phyloP scores from a whole-genome alignment of 108 stramenopile genomes.

The Tribonema minus region DNA sequence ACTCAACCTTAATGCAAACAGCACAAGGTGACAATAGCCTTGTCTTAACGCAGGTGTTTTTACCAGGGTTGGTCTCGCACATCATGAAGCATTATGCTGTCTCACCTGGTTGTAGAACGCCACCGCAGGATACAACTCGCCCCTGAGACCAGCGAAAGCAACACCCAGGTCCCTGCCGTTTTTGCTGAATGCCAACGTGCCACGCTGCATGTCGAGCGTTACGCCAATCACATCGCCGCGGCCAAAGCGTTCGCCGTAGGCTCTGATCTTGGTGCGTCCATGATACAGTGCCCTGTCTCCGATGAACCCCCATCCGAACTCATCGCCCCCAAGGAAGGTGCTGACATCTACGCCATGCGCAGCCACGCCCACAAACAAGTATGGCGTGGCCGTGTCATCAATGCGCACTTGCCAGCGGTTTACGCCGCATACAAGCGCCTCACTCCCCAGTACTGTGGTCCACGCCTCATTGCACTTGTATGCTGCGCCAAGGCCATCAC shows the following conservation, averaged over 20 bases:
- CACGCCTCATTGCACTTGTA: conserved; percentile 51
- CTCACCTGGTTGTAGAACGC: conserved; percentile 81
- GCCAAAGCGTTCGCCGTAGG: conserved; percentile 60
- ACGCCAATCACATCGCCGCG: conserved; percentile 87
- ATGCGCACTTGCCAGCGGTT: conserved; percentile 57
- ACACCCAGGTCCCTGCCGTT: conserved; percentile 92
- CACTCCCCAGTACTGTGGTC: conserved; percentile 52
- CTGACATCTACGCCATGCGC: conserved; percentile 74
- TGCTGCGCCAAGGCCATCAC: too few species aligned
- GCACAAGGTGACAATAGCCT: too few species aligned
- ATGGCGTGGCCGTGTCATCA: conserved; percentile 82
- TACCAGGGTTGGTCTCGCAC: too few species aligned
- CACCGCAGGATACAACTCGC: conserved; percentile 85
- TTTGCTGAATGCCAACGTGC: conserved; percentile 81
- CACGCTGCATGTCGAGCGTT: conserved; percentile 85
- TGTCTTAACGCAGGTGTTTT: too few species aligned
- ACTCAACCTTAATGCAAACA: too few species aligned
- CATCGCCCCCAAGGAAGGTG: conserved; percentile 94
- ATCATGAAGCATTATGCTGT: too few species aligned
- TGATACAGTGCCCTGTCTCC: conserved; percentile 95
- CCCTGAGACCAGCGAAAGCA: conserved; percentile 84
- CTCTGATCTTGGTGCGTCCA: conserved; percentile 66
- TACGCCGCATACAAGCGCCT: conserved; percentile 27
- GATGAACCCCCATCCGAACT: conserved; percentile 92
- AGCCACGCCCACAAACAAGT: conserved; percentile 91